Percentiles rank a stretch among this genome's conserved stretches.
Conservation (phyloP, 345 rosid genomes). For the Hirschfeldia incana region DNA sequence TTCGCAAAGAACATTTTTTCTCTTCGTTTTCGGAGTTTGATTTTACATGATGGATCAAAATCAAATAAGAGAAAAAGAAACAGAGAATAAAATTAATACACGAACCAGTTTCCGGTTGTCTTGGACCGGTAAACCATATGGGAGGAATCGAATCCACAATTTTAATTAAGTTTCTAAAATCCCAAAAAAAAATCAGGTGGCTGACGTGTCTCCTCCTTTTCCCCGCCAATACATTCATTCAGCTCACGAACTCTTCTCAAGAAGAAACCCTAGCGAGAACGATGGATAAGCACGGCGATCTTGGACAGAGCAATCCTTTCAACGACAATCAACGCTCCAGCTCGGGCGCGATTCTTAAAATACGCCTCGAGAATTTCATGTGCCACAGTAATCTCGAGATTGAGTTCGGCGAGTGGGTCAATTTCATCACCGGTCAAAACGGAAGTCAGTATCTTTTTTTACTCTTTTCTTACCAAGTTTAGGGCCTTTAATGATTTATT, state of each 20-base stretch:
- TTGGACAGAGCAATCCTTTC: conserved; percentile 9
- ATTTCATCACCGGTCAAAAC: conserved; percentile 93
- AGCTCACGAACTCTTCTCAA: not conserved
- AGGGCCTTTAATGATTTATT: not conserved
- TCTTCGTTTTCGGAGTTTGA: not conserved
- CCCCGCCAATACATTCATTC: conserved; percentile 7
- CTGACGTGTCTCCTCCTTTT: conserved; percentile 1
- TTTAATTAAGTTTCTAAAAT: not conserved
- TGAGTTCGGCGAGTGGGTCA: conserved; percentile 77
- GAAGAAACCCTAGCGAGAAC: conserved; percentile 12
- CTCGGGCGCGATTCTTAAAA: conserved; percentile 60
- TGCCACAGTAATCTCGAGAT: conserved; percentile 76
- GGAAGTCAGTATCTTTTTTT: conserved; percentile 56
- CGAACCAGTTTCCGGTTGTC: conserved; percentile 7
- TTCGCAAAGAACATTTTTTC: not conserved
- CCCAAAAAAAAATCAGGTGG: not conserved
- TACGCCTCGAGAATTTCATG: conserved; percentile 86
- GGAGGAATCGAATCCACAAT: not conserved
- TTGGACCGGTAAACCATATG: not conserved
- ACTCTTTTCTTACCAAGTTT: not conserved
- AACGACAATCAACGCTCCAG: conserved; percentile 35
- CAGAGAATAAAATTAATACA: not conserved
- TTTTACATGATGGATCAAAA: not conserved
- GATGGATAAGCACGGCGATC: conserved; percentile 52
- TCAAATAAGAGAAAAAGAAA: not conserved